These are phyloP conservation scores for Aristolochia contorta DNA, from an alignment of 164 flowering plant species.

Conservation along the genomic window DNA sequence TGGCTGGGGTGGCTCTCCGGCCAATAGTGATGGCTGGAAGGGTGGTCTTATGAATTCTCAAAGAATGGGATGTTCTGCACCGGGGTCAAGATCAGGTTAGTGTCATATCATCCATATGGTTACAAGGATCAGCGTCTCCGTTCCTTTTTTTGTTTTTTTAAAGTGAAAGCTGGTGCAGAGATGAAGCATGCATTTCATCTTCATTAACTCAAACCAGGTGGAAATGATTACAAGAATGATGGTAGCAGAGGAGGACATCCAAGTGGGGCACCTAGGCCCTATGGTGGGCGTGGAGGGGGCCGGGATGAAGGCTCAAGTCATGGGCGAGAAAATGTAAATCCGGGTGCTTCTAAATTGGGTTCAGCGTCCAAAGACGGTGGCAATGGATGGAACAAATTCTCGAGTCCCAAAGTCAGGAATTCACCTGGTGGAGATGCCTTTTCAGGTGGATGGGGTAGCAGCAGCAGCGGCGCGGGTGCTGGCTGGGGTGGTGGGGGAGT, in stretches of 20 bases:
- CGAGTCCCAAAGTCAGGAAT: conserved; percentile 42
- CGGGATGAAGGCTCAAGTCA: conserved; percentile 18
- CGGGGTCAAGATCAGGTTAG: conserved; percentile 63
- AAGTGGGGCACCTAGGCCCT: conserved; percentile 55
- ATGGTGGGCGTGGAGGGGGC: conserved; percentile 50
- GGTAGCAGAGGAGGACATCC: conserved; percentile 48
- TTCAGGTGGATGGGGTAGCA: conserved; percentile 24
- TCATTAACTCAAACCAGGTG: conserved; percentile 23
- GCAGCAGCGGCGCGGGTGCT: background rate
- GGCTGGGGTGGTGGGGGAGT: conserved; percentile 4
- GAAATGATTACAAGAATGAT: conserved; percentile 40
- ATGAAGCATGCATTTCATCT: background rate
- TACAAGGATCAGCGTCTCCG: too few relatives aligned
- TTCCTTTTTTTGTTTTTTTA: background rate
- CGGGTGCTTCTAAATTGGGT: conserved; percentile 47
- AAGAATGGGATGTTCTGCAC: conserved; percentile 54
- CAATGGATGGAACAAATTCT: conserved; percentile 49
- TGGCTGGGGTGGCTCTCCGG: conserved; percentile 55
- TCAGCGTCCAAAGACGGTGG: conserved; percentile 36
- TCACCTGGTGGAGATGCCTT: conserved; percentile 66
- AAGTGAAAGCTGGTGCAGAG: background rate
- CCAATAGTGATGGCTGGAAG: conserved; percentile 40
- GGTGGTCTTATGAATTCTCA: conserved; percentile 42
- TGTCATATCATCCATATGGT: background rate
- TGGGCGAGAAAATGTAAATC: conserved; percentile 22